These are phyloP conservation scores for Cyclotella atomus DNA, from an alignment of 108 stramenopile species.

Conservation along the genomic window DNA sequence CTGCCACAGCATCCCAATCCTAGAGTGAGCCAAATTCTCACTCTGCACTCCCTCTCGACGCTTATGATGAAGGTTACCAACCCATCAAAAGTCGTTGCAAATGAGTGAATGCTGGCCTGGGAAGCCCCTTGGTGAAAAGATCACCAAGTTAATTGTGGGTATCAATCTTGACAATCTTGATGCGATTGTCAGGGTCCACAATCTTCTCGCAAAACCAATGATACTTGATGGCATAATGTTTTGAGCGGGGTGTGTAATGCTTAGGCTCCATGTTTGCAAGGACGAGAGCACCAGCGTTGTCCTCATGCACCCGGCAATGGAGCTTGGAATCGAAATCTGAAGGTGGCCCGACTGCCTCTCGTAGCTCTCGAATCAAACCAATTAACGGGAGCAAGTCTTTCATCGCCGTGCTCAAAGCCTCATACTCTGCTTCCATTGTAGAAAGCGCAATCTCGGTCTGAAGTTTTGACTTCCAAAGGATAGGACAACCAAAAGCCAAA, in stretches of 20 bases:
- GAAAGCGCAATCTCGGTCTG: slow-evolving; percentile 53
- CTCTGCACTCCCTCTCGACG: background rate
- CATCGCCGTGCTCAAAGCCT: slow-evolving; percentile 11
- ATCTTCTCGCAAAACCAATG: background rate
- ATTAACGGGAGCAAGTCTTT: background rate
- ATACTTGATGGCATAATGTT: slow-evolving; percentile 1
- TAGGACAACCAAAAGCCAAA: slow-evolving; percentile 20
- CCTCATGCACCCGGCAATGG: background rate
- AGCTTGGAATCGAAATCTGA: background rate
- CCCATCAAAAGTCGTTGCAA: background rate
- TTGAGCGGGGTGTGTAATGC: background rate
- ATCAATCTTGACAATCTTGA: background rate
- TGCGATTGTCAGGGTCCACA: background rate
- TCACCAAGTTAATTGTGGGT: background rate
- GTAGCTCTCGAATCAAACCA: background rate
- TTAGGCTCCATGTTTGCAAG: background rate
- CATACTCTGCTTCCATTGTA: slow-evolving; percentile 60
- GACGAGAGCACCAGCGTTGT: background rate
- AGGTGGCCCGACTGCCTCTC: background rate
- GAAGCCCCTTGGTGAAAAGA: background rate
- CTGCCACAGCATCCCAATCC: too few relatives aligned
- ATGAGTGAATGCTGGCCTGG: background rate
- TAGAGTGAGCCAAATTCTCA: too few relatives aligned
- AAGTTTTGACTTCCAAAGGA: slow-evolving; percentile 46
- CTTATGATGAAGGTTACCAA: background rate